phyloP scores from a whole-genome alignment of 495 filamentous ascomycete genomes.

The Xylaria telfairii region DNA sequence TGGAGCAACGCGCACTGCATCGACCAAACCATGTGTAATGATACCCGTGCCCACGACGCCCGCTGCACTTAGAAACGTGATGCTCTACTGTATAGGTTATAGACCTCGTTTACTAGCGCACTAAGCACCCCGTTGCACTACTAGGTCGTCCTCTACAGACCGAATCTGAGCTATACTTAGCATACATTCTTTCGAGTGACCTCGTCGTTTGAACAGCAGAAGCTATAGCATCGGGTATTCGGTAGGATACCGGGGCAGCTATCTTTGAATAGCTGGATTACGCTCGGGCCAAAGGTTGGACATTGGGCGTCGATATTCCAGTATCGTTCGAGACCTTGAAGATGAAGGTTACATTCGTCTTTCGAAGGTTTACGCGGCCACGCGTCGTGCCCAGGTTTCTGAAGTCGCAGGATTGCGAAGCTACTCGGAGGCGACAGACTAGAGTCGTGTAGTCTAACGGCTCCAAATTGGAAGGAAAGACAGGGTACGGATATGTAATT shows the following conservation, averaged over 20 bases:
- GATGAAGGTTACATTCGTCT: constrained; percentile 5
- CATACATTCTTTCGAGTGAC: too few species aligned
- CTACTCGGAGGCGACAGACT: constrained; percentile 10
- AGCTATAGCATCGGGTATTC: too few species aligned
- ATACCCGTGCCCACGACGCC: background rate
- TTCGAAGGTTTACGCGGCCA: constrained; percentile 12
- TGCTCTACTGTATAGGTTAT: too few species aligned
- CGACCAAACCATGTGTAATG: background rate
- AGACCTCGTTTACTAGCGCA: too few species aligned
- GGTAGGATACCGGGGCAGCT: too few species aligned
- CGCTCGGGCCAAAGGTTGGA: constrained; percentile 1
- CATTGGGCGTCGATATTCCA: constrained; percentile 6
- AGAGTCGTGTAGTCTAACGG: constrained; percentile 15
- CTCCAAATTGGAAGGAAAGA: constrained; percentile 14
- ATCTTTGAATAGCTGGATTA: too few species aligned
- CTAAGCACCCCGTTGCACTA: too few species aligned
- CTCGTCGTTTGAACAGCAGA: too few species aligned
- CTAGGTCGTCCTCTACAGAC: too few species aligned
- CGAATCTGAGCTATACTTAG: too few species aligned
- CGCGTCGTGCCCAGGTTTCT: constrained; percentile 14
- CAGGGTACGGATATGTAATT: constrained; percentile 20
- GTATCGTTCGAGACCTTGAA: constrained; percentile 8
- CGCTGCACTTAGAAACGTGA: too few species aligned
- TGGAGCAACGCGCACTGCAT: too few species aligned
- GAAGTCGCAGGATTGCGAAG: constrained; percentile 15